Conservation (phyloP, 2,329 filamentous ascomycete species). For the Aspergillus arachidicola region DNA sequence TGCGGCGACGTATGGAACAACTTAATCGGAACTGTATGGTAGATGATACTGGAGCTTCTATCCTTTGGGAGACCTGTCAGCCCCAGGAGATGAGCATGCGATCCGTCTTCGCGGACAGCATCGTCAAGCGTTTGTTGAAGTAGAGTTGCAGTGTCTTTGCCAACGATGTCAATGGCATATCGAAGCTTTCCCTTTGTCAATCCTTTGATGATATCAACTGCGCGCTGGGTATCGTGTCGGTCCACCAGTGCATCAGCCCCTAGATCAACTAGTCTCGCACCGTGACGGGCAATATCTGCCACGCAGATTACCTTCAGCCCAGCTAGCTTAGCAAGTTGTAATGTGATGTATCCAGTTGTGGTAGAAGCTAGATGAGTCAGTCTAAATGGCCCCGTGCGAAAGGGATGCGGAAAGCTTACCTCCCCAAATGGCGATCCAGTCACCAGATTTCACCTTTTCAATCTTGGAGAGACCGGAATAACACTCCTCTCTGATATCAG, state of each 20-base stretch:
- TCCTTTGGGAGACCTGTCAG: conserved; percentile 68
- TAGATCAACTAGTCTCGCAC: conserved; percentile 56
- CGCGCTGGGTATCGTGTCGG: conserved; percentile 65
- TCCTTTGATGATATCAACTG: conserved; percentile 64
- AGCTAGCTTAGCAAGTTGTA: conserved; percentile 68
- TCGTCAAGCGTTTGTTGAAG: conserved; percentile 57
- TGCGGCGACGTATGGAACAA: conserved; percentile 69
- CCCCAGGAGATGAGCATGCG: conserved; percentile 63
- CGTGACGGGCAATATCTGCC: conserved; percentile 69
- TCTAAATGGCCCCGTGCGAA: conserved; percentile 11
- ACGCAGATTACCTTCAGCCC: conserved; percentile 68
- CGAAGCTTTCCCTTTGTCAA: conserved; percentile 61
- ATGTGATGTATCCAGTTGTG: conserved; percentile 66
- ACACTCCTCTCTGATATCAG: conserved; percentile 66
- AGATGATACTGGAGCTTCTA: conserved; percentile 48
- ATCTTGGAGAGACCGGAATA: conserved; percentile 55
- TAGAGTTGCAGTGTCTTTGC: conserved; percentile 63
- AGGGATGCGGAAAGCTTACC: conserved; percentile 44
- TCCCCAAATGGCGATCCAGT: conserved; percentile 76
- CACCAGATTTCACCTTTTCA: conserved; percentile 61
- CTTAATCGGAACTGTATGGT: conserved; percentile 74
- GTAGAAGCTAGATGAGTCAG: conserved; percentile 57
- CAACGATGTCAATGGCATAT: conserved; percentile 70
- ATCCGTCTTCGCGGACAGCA: conserved; percentile 15
- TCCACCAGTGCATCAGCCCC: conserved; percentile 70